phyloP scores from a whole-genome alignment of 1,139 yeast genomes.

The Scheffersomyces segobiensis region DNA sequence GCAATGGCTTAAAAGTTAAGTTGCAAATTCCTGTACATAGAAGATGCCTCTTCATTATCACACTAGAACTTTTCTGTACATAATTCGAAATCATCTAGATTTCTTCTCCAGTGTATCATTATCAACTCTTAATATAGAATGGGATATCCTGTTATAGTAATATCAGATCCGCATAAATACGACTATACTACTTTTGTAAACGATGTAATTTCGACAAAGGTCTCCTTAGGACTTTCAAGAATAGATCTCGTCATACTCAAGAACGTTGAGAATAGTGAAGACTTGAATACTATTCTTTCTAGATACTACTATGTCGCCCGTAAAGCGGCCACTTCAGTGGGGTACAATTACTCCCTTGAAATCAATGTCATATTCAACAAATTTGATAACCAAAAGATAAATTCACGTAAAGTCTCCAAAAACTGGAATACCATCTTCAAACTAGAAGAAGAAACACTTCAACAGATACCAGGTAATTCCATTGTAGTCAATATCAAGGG shows the following conservation, averaged over 20 bases:
- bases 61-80: slow-evolving; percentile 1
- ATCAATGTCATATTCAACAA: slow-evolving; percentile 34
- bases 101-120: background rate
- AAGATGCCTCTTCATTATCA: background rate
- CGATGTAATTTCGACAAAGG: slow-evolving; percentile 11
- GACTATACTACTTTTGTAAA: slow-evolving; percentile 26
- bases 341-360: slow-evolving; percentile 28
- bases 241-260: slow-evolving; percentile 27
- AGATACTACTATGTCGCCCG: slow-evolving; percentile 28
- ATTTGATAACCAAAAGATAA: background rate
- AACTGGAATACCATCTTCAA: slow-evolving; percentile 6
- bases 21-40: background rate
- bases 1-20: background rate
- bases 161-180: slow-evolving; percentile 23
- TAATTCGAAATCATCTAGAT: background rate
- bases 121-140: slow-evolving; percentile 1
- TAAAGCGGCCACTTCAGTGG: slow-evolving; percentile 16
- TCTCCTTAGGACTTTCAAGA: slow-evolving; percentile 5
- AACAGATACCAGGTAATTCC: background rate
- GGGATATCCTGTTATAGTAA: slow-evolving; percentile 21
- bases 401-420: background rate
- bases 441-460: background rate
- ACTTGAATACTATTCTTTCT: slow-evolving; percentile 28
- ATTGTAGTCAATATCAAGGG: background rate
- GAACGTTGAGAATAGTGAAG: slow-evolving; percentile 17